Conservation (phyloP, 106 monocot species). For the Chionographis japonica region DNA sequence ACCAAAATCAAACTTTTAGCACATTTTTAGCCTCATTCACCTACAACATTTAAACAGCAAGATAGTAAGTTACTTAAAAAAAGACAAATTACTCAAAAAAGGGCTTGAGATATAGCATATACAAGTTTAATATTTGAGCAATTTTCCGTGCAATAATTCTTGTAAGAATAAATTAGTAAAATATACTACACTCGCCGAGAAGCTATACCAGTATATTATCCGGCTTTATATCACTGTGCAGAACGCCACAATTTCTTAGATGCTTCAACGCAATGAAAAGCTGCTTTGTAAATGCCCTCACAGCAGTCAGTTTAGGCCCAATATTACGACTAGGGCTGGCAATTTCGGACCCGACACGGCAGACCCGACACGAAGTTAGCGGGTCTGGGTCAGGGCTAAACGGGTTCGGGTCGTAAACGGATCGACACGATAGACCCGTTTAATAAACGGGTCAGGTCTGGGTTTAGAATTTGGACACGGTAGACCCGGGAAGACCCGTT, state of each 20-base stretch:
- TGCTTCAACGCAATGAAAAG: constrained; percentile 98
- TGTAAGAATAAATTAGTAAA: neutral
- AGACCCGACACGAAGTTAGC: too few relatives aligned
- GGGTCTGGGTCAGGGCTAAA: too few relatives aligned
- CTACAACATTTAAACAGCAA: constrained; percentile 25
- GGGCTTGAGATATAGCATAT: too few relatives aligned
- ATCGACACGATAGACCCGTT: too few relatives aligned
- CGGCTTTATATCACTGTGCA: constrained; percentile 98
- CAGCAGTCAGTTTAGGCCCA: constrained; percentile 98
- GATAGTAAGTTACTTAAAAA: neutral
- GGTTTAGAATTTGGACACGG: too few relatives aligned
- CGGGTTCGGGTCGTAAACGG: too few relatives aligned
- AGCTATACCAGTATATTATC: constrained; percentile 96
- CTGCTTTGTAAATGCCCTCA: constrained; percentile 98
- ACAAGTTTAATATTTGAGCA: too few relatives aligned
- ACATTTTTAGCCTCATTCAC: constrained; percentile 98
- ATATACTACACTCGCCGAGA: neutral
- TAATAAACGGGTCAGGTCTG: too few relatives aligned
- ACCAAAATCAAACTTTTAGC: constrained; percentile 95
- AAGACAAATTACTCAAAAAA: neutral
- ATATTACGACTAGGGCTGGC: constrained; percentile 99
- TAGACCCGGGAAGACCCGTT: too few relatives aligned
- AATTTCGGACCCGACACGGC: too few relatives aligned
- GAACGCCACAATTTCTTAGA: constrained; percentile 87
- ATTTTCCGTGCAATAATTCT: too few relatives aligned